Evolutionary conservation across 192 early-diverging fungal species (phyloP).

Genomic region (Mortierella hygrophila): DNA sequence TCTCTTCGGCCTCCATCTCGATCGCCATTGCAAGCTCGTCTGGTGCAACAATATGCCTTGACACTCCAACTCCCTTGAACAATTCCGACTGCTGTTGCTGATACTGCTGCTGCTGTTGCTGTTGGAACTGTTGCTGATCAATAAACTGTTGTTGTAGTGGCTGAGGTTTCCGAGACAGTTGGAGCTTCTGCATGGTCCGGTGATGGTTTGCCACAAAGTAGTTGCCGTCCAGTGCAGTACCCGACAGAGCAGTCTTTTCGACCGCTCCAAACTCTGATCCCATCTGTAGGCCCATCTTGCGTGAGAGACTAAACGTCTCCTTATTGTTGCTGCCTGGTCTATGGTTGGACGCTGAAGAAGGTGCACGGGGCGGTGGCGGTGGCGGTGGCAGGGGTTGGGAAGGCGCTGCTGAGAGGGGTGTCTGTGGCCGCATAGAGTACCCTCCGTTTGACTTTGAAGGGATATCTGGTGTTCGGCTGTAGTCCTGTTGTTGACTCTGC

Average conservation of each 20-base stretch:
- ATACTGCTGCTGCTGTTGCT: conserved; percentile 5
- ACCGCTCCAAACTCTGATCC: conserved; percentile 28
- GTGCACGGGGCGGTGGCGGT: conserved; percentile 23
- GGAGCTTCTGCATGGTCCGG: conserved; percentile 45
- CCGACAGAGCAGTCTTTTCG: conserved; percentile 25
- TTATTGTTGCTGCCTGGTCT: conserved; percentile 3
- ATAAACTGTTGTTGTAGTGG: background rate
- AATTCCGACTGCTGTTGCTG: conserved; percentile 22
- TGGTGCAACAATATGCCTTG: conserved; percentile 45
- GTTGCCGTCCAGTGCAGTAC: conserved; percentile 26
- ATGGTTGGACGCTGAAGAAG: conserved; percentile 19
- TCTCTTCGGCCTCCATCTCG: conserved; percentile 35
- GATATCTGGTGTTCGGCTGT: background rate
- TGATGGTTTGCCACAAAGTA: conserved; percentile 53
- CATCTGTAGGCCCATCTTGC: conserved; percentile 32
- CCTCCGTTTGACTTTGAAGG: background rate
- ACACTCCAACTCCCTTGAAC: conserved; percentile 21
- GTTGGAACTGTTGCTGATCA: conserved; percentile 5
- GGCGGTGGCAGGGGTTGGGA: conserved; percentile 21
- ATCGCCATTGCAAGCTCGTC: conserved; percentile 45
- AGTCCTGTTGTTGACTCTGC: conserved; percentile 12
- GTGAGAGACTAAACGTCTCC: conserved; percentile 28
- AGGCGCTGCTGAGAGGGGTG: conserved; percentile 11
- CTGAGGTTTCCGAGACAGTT: conserved; percentile 24
- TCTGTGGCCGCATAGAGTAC: conserved; percentile 2